Evolutionary conservation across 352 stramenopile species (phyloP).

Genomic region (Phytophthora hybrid): DNA sequence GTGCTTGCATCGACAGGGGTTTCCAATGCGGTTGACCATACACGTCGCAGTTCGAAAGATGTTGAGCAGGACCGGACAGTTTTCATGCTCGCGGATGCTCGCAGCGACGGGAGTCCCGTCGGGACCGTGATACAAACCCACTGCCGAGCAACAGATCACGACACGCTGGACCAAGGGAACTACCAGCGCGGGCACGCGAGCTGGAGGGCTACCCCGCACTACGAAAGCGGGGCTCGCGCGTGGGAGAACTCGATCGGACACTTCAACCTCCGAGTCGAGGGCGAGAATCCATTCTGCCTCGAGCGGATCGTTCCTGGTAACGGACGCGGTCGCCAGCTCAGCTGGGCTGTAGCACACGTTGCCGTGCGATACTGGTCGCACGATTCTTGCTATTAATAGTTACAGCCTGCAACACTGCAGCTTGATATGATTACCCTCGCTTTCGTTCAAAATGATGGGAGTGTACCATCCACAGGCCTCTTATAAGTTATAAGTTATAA

Average conservation of each 20-base stretch:
- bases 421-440: neutral
- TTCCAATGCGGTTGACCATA: too few relatives aligned
- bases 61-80: constrained; percentile 17
- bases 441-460: constrained; percentile 29
- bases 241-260: constrained; percentile 14
- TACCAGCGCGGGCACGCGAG: neutral
- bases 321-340: neutral
- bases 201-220: constrained; percentile 9
- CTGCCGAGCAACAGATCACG: constrained; percentile 5
- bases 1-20: neutral
- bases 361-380: too few relatives aligned
- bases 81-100: constrained; percentile 20
- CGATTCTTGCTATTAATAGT: too few relatives aligned
- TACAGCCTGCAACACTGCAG: too few relatives aligned
- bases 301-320: neutral
- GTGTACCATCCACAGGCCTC: too few relatives aligned
- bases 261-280: constrained; percentile 22
- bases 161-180: neutral
- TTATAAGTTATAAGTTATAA: too few relatives aligned
- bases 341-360: neutral
- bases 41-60: constrained; percentile 7
- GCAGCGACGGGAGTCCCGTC: too few relatives aligned
- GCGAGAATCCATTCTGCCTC: neutral
- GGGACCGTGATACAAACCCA: constrained; percentile 23
- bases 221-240: neutral